Evolutionary conservation across 179 eudicot species (phyloP).

Genomic region (Silene noctiflora): DNA sequence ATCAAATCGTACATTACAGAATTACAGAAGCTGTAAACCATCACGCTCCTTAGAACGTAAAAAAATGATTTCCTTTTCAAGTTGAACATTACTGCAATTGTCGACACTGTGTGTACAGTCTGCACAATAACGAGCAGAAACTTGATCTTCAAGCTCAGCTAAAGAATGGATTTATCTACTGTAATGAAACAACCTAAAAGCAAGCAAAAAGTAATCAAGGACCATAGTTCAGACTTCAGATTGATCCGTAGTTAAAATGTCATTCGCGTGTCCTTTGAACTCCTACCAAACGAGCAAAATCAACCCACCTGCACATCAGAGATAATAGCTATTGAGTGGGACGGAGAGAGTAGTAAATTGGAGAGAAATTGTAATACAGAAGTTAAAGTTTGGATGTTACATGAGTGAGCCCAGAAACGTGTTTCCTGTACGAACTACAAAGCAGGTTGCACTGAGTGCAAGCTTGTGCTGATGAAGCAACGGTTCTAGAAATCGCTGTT

Average conservation of each 20-base stretch:
- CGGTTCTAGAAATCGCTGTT: conserved; percentile 78
- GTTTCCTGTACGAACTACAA: conserved; percentile 84
- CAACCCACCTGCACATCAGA: conserved; percentile 71
- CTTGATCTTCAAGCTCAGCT: conserved; percentile 2
- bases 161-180: neutral
- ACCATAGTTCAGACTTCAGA: neutral
- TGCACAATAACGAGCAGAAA: no score
- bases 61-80: no score
- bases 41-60: neutral
- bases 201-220: conserved; percentile 15
- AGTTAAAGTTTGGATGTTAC: conserved; percentile 33
- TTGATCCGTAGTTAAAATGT: conserved; percentile 13
- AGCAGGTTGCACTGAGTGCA: conserved; percentile 66
- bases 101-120: no score
- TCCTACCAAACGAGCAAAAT: conserved; percentile 90
- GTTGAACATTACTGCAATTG: no score
- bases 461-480: conserved; percentile 75
- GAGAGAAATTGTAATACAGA: neutral
- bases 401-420: conserved; percentile 86
- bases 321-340: no score
- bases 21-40: neutral
- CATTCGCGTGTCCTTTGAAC: conserved; percentile 62
- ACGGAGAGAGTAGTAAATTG: neutral
- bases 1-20: neutral
- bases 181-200: conserved; percentile 8